Percentiles rank a stretch among this genome's conserved stretches.
These are phyloP conservation scores for Fusarium sacchari DNA, from an alignment of 2,329 filamentous ascomycete species.

Conservation along the genomic window DNA sequence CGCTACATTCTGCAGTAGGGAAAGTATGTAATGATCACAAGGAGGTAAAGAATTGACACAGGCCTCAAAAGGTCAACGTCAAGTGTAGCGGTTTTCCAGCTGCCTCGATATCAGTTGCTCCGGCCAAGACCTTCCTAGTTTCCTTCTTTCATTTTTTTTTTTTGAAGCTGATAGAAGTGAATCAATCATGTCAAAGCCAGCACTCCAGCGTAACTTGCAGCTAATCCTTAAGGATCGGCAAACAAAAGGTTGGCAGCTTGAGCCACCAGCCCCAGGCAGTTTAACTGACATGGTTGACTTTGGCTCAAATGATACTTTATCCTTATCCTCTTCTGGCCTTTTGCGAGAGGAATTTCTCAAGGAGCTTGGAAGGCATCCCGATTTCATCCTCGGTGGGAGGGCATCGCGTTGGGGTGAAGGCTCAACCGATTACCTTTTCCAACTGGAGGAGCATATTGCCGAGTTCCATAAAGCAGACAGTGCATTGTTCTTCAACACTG, in stretches of 20 bases:
- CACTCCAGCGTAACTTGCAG: not conserved
- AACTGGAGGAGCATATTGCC: not conserved
- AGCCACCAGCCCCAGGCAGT: not conserved
- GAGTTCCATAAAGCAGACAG: not conserved
- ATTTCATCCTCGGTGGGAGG: not conserved
- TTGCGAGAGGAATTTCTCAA: not conserved
- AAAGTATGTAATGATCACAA: too few species aligned
- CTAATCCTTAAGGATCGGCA: not conserved
- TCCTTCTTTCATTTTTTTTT: not conserved
- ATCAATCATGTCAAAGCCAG: not conserved
- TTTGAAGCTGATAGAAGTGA: too few species aligned
- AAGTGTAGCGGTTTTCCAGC: not conserved
- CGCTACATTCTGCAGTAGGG: too few species aligned
- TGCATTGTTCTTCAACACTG: not conserved
- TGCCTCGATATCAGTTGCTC: not conserved
- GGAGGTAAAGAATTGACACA: not conserved
- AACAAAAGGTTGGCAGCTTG: not conserved
- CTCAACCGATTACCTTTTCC: not conserved
- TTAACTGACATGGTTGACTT: not conserved
- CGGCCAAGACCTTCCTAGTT: too few species aligned
- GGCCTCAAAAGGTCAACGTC: not conserved
- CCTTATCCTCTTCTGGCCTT: not conserved
- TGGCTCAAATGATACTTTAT: conserved; percentile 1
- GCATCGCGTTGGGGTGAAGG: conserved; percentile 1
- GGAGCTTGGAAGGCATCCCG: not conserved